A percentile compares a stretch with the other conserved stretches of the same genome.
These are phyloP conservation scores for Lodderomyces parapsilosis DNA, from an alignment of 1,139 yeast genomes.

Conservation along the genomic window DNA sequence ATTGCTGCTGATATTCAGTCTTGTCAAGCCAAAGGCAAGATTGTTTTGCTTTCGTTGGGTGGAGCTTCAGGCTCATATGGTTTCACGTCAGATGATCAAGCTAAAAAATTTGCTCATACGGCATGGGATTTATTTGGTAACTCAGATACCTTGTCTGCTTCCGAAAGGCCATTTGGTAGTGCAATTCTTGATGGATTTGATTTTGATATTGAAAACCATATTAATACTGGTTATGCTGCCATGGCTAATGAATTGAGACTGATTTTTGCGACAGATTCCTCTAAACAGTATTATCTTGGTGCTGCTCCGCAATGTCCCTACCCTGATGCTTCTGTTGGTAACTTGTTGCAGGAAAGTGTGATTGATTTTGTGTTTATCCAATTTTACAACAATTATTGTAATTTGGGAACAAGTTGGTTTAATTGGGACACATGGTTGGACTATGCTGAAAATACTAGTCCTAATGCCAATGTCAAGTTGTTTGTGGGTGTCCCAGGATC, in stretches of 20 bases:
- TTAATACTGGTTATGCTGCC: slow-evolving; percentile 57
- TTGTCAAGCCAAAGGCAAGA: slow-evolving; percentile 82
- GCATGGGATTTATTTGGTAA: slow-evolving; percentile 88
- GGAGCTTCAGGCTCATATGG: slow-evolving; percentile 86
- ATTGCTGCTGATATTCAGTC: slow-evolving; percentile 75
- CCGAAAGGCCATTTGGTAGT: slow-evolving; percentile 72
- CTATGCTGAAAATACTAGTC: slow-evolving; percentile 60
- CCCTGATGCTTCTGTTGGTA: slow-evolving; percentile 85
- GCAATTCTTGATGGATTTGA: slow-evolving; percentile 49
- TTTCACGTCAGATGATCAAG: slow-evolving; percentile 60
- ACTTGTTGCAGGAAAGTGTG: slow-evolving; percentile 55
- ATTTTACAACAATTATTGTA: slow-evolving; percentile 90
- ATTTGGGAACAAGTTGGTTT: slow-evolving; percentile 50
- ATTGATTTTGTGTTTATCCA: slow-evolving; percentile 89
- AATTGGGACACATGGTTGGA: slow-evolving; percentile 86
- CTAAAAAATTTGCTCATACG: slow-evolving; percentile 65
- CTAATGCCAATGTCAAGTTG: slow-evolving; percentile 65
- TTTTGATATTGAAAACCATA: slow-evolving; percentile 44
- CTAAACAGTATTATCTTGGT: slow-evolving; percentile 70
- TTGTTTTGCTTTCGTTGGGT: slow-evolving; percentile 78
- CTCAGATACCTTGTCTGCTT: slow-evolving; percentile 39
- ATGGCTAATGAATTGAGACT: slow-evolving; percentile 60
- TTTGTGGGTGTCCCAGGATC: slow-evolving; percentile 78
- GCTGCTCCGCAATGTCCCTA: slow-evolving; percentile 97
- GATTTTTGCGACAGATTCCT: slow-evolving; percentile 50